A percentile compares a stretch with the other conserved stretches of the same genome.
phyloP scores from a whole-genome alignment of 2,329 filamentous ascomycete genomes.

The Penicillium hesseltinei region DNA sequence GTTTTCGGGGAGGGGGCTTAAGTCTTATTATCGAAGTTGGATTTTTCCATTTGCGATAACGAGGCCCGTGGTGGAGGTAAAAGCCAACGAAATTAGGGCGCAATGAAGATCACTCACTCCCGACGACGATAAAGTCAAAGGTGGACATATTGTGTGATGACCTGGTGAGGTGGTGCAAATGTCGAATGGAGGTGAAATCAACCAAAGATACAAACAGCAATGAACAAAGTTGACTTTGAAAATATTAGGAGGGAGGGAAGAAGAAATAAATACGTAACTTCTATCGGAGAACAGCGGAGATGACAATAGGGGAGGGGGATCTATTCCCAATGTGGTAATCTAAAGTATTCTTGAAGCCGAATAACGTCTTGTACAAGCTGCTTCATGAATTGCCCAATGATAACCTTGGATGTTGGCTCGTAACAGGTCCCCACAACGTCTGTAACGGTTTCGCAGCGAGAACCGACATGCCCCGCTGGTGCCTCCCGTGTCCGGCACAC shows the following conservation, averaged over 20 bases:
- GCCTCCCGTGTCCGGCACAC: not conserved
- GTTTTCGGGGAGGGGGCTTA: no score
- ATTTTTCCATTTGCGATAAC: no score
- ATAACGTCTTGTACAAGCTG: not conserved
- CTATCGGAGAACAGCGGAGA: not conserved
- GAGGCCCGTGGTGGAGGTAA: not conserved
- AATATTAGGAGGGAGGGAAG: not conserved
- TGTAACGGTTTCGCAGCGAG: not conserved
- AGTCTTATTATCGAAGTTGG: no score
- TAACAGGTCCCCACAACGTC: not conserved
- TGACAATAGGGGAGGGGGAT: not conserved
- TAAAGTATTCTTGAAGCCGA: not conserved
- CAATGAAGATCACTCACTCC: constrained; percentile 12
- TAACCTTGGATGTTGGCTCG: not conserved
- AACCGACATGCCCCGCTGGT: not conserved
- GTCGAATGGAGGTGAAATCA: not conserved
- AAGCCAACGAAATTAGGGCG: not conserved
- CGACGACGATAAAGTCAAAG: constrained; percentile 19
- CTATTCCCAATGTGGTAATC: not conserved
- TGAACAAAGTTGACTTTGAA: not conserved
- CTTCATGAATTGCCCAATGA: not conserved
- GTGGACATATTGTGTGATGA: constrained; percentile 11
- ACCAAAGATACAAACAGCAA: not conserved
- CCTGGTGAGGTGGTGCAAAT: not conserved
- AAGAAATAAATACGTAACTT: constrained; percentile 7